Evolutionary conservation across 768 basidiomycete genomes (phyloP), one percentile per base, ranked within the genome.

Genomic region (Scleroderma citrinum): DNA sequence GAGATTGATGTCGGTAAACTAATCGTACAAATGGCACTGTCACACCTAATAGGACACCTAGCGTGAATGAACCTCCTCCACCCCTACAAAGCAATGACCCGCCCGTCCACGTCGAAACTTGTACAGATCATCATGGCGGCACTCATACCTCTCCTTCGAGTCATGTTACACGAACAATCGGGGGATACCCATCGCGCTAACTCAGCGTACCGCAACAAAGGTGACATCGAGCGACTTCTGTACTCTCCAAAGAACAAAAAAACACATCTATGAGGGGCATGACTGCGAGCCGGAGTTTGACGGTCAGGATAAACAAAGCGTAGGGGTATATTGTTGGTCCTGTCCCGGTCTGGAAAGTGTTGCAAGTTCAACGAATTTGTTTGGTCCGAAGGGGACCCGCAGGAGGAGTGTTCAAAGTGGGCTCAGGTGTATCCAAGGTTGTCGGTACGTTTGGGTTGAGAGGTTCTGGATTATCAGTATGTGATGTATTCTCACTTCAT

Each of bases 341-440:
- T 3, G 89, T 89, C 0, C 87, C 88, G 1, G 57, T 88, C 6
- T 92, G 88, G 87, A 83, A 90, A 50, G 63, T 90, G 31, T 65
- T 77, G 37, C 89, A 92, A 59, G 90, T 91, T 72, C 63, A 89
- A 86, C 59, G 89, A 91, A 56, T 72, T 76, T 3, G 50, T 60
- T 26, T 26, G 26, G 20, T 50, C 60, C 10, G 66, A 67, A 3
- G 52, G 61, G 8, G 51, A 56, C 23, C n/a, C 52, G 13, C 71
- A 71, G 44, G 62, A 59, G 1, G 85, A 87, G 55, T 72, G 64
- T 10, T 71, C 63, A 31, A 71, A 80, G 16, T 70, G 83, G 46
- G 87, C 86, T 3, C 71, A 71, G 47, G 87, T 88, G 2, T 73
- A 86, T 58, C 44, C 59, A 32, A 64, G 68, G 36, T 39, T 85